phyloP scores from a whole-genome alignment of 345 rosid genomes.

The Ricinus communis region DNA sequence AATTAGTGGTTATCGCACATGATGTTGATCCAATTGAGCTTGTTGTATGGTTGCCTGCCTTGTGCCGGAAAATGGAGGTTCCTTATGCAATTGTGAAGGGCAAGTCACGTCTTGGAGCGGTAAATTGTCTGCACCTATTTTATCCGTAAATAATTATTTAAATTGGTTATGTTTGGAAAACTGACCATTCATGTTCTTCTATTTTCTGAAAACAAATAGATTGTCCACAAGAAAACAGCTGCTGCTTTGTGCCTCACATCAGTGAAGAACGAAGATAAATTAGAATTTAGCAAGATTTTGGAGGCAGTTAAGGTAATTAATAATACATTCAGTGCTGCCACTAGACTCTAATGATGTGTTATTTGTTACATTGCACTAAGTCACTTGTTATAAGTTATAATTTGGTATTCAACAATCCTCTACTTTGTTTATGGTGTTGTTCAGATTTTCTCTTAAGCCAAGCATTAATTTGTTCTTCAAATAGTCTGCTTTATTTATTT shows the following conservation, averaged over 20 bases:
- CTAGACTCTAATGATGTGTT: too few species aligned
- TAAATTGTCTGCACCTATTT: constrained; percentile 10
- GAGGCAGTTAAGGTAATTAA: neutral
- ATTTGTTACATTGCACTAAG: too few species aligned
- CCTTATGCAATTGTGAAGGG: constrained; percentile 85
- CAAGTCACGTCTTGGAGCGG: constrained; percentile 73
- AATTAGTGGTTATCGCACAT: constrained; percentile 74
- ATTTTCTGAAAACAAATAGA: constrained; percentile 35
- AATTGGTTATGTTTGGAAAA: neutral
- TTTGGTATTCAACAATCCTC: too few species aligned
- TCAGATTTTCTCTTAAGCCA: too few species aligned
- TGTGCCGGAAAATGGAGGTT: constrained; percentile 85
- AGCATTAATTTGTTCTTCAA: too few species aligned
- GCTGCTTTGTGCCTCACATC: constrained; percentile 18
- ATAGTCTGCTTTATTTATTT: too few species aligned
- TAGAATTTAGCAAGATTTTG: neutral
- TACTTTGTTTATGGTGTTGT: too few species aligned
- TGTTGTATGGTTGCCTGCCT: constrained; percentile 86
- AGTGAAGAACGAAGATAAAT: neutral
- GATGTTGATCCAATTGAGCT: constrained; percentile 87
- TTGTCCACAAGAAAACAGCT: constrained; percentile 76
- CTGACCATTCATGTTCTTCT: neutral
- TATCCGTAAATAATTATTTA: neutral
- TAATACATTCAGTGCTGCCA: too few species aligned
- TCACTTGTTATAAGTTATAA: too few species aligned